Conservation (phyloP, 495 filamentous ascomycete genomes). For the Trichoderma asperelloides region DNA sequence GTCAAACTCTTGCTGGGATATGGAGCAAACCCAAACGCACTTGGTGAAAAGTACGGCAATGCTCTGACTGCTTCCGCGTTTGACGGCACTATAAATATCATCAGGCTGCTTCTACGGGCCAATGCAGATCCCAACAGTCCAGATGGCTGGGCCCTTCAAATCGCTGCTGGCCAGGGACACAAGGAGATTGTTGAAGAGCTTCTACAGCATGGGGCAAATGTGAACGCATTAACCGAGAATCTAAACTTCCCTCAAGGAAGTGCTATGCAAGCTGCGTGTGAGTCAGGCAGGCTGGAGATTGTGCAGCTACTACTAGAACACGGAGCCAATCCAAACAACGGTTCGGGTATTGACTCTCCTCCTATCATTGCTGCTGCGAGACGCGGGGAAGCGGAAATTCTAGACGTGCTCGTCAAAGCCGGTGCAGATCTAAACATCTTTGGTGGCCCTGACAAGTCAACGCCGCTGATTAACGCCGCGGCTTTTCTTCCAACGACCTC, state of each 20-base stretch:
- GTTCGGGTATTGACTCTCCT: conserved; percentile 19
- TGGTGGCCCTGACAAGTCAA: conserved; percentile 8
- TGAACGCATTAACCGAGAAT: conserved; percentile 21
- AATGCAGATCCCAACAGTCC: conserved; percentile 22
- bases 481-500: neutral
- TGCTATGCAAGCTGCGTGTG: conserved; percentile 24
- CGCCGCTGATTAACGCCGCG: neutral
- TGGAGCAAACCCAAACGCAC: conserved; percentile 22
- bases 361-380: conserved; percentile 23
- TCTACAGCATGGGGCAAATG: conserved; percentile 22
- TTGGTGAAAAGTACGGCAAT: conserved; percentile 20
- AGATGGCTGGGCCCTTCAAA: conserved; percentile 24
- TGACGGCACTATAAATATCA: neutral
- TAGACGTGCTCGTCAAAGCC: conserved; percentile 20
- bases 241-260: conserved; percentile 14
- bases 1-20: conserved; percentile 21
- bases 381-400: conserved; percentile 20
- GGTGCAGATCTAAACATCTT: conserved; percentile 18
- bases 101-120: conserved; percentile 11
- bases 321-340: conserved; percentile 22
- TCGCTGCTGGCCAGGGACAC: conserved; percentile 24
- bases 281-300: conserved; percentile 20
- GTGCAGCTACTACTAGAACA: conserved; percentile 23
- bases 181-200: conserved; percentile 24
- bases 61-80: conserved; percentile 11